Conservation (phyloP, 768 basidiomycete genomes). For the Suillus sp. region DNA sequence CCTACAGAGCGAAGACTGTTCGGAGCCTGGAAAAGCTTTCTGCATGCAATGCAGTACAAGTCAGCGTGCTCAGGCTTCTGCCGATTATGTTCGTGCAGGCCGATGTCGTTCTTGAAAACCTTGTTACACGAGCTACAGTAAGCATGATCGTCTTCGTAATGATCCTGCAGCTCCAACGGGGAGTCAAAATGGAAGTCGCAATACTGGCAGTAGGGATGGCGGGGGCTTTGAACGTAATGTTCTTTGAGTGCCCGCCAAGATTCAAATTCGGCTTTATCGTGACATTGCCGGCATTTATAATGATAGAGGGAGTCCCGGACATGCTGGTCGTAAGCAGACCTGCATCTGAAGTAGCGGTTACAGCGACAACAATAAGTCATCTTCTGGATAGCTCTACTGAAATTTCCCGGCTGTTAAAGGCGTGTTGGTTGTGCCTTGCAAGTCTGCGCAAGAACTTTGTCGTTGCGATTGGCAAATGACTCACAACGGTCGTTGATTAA, state of each 20-base stretch:
- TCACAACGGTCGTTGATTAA: not conserved
- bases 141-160: slow-evolving; percentile 42
- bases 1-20: slow-evolving; percentile 22
- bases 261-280: slow-evolving; percentile 41
- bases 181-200: slow-evolving; percentile 50
- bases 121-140: slow-evolving; percentile 46
- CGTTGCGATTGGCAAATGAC: not conserved
- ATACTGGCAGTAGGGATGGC: slow-evolving; percentile 53
- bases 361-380: slow-evolving; percentile 45
- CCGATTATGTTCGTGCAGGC: slow-evolving; percentile 50
- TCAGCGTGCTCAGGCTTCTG: slow-evolving; percentile 39
- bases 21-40: slow-evolving; percentile 41
- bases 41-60: slow-evolving; percentile 49
- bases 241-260: slow-evolving; percentile 41
- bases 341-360: slow-evolving; percentile 35
- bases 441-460: not conserved
- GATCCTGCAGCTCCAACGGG: slow-evolving; percentile 36
- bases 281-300: slow-evolving; percentile 48
- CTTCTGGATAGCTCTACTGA: slow-evolving; percentile 11
- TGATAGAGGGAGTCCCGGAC: slow-evolving; percentile 39
- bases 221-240: slow-evolving; percentile 53
- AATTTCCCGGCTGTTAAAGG: not conserved
- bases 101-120: slow-evolving; percentile 42
- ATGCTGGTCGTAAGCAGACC: slow-evolving; percentile 39
- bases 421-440: not conserved